Evolutionary conservation across 192 early-diverging fungal genomes (phyloP), one percentile per base, ranked within the genome.

Genomic region (Rhizoclosmatium sp.): DNA sequence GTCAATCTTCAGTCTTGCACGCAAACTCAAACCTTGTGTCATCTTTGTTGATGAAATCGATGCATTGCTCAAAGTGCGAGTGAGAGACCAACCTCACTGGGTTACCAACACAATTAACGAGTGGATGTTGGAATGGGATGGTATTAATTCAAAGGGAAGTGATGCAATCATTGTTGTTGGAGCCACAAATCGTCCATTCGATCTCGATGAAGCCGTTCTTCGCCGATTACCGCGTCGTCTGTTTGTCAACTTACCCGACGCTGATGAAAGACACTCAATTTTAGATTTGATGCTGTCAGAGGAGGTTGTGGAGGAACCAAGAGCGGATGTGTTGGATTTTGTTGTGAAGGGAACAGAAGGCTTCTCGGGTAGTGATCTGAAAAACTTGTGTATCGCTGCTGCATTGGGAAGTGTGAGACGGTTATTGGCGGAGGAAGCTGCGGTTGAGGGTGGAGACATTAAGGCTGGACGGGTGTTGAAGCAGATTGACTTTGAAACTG

Each of bases 11-110:
- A 93, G 95, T 4, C 84, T 98, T 40, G 98, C 98, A 1, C 85
- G 91, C 65, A 99, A 99, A 84, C 86, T 99, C 56, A 92, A 97
- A 79, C 98, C 98, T 0, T 87, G 92, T n/a, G 98, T 99, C 68
- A 93, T 99, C 40, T 99, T 99, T 81, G 98, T 99, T 80, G 98
- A 99, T 85, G 98, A 99, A 80, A 99, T 99, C 59, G 98, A 99
- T 82, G 94, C 96, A 7, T 97, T 99, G 79, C 81, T 99, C 78
- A 21, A 58, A 16, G 65, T 39, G 39, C 74, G 68, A 10, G 31
- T 31, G 42, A 19, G 75, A 10, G 46, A 59, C 54, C n/a, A 16
- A 44, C 64, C 78, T n/a, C 72, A 81, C 9, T 73, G 74, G 59
- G 70, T 87, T 86, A 45, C 91, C 84, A 82, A 92, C 92, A 59